These are phyloP conservation scores for Rosa chinensis DNA, from an alignment of 306 rosid species.

Conservation along the genomic window DNA sequence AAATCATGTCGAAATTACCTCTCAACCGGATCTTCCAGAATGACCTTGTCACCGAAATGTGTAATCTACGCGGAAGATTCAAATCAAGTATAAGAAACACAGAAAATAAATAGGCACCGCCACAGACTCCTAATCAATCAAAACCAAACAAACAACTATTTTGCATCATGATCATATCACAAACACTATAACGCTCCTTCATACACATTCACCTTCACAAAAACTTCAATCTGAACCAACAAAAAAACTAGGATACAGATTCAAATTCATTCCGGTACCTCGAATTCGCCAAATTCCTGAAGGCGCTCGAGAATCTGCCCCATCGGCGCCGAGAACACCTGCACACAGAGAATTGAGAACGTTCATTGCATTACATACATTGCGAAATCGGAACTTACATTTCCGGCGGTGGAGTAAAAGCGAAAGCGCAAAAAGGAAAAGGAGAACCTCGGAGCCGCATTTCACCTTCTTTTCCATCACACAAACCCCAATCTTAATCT, in stretches of 20 bases:
- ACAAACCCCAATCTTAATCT: constrained; percentile 81
- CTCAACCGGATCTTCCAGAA: constrained; percentile 86
- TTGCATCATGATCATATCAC: not conserved
- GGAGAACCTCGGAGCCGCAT: constrained; percentile 70
- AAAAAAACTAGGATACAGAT: not conserved
- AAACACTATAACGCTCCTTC: not conserved
- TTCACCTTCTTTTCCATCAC: constrained; percentile 99
- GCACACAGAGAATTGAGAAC: constrained; percentile 21
- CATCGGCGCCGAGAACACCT: constrained; percentile 96
- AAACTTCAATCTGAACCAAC: not conserved
- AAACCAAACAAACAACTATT: too few species aligned
- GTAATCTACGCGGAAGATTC: constrained; percentile 50
- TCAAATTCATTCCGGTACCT: constrained; percentile 40
- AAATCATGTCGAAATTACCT: constrained; percentile 48
- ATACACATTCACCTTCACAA: not conserved
- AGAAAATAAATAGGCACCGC: not conserved
- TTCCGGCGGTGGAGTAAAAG: not conserved
- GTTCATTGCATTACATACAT: constrained; percentile 26
- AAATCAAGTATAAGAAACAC: constrained; percentile 20
- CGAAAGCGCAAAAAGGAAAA: constrained; percentile 15
- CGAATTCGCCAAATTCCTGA: constrained; percentile 93
- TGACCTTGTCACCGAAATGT: constrained; percentile 85
- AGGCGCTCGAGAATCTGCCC: constrained; percentile 80
- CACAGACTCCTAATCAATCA: constrained; percentile 1
- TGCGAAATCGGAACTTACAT: not conserved